A percentile compares a stretch with the other conserved stretches of the same genome.
phyloP scores from a whole-genome alignment of 495 filamentous ascomycete species.

The Diplogelasinospora grovesii region DNA sequence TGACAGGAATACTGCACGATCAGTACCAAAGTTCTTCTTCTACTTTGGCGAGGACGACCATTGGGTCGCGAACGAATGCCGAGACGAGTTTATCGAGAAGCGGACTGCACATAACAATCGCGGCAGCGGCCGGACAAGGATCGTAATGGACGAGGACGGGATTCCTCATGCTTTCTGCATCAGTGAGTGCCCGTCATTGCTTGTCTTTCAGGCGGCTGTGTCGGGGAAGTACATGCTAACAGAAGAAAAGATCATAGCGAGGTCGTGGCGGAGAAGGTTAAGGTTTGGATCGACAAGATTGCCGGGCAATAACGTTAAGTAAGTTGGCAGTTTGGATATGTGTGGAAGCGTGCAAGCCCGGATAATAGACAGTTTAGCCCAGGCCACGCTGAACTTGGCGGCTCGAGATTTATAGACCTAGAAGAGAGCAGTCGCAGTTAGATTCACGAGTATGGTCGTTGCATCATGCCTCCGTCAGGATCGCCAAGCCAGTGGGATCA shows the following conservation, averaged over 20 bases:
- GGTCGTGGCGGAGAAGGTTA: constrained; percentile 59
- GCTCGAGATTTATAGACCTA: too few species aligned
- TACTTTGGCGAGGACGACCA: constrained; percentile 72
- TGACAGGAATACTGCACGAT: too few species aligned
- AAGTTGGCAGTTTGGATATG: too few species aligned
- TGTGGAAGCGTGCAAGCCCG: too few species aligned
- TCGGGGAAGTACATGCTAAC: constrained; percentile 7
- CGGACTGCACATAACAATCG: constrained; percentile 27
- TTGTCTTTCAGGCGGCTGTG: too few species aligned
- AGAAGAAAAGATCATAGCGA: constrained; percentile 49
- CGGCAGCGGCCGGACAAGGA: constrained; percentile 50
- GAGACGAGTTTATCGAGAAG: constrained; percentile 64
- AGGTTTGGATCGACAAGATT: constrained; percentile 54
- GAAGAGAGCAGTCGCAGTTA: too few species aligned
- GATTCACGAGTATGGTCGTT: too few species aligned
- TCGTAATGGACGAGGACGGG: constrained; percentile 66
- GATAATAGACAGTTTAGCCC: too few species aligned
- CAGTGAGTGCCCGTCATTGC: constrained; percentile 45
- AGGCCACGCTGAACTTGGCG: too few species aligned
- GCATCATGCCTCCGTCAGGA: too few species aligned
- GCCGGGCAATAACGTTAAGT: constrained; percentile 5
- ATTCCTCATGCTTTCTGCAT: constrained; percentile 81
- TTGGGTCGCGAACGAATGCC: constrained; percentile 72
- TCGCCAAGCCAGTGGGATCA: too few species aligned
- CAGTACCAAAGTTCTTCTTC: constrained; percentile 70